Base-by-base conservation (phyloP, 2,329 filamentous ascomycete species). In the Zymoseptoria tritici region DNA sequence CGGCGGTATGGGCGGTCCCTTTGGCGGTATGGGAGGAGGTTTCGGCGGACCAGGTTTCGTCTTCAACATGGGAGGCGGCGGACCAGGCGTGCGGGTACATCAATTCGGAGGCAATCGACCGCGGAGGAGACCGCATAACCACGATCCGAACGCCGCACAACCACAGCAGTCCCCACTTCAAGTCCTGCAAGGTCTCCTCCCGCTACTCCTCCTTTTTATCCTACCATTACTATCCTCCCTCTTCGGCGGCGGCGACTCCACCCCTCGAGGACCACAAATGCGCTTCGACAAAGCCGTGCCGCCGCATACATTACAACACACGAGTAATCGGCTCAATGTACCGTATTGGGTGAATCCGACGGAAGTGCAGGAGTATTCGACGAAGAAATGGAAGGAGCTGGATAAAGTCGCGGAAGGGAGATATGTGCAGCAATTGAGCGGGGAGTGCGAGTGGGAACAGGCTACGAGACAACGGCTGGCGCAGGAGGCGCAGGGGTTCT, bases 31-130 rank as follows among this genome's bases (percentile, higher is more conserved):
- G 26, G 57, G 52, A 59, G 63, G 62, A 53, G 63, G 63, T 8
- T 65, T 66, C 51, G 65, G 88, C 91, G 70, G 91, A 16, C 91
- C 90, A 24, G 89, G 91, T 68, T 97, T 97, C 74, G 90, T 96
- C 57, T 97, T 97, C 77, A 97, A 97, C 77, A 85, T 97, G 75
- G 90, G 90, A 62, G 26, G 26, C 4, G 72, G 72, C 31, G 90
- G 91, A 7, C 91, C 93, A 2, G 93, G 92, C 20, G 86, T 99
- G 68, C 85, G 93, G 62, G 91, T 99, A 62, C 94, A 97, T 74
- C 93, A 97, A 73, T 97, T 99, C 74, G 93, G 92, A 67, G 93
- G 94, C 57, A 82, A 79, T 5, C 81, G 83, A 57, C 91, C 92
- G 22, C 84, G 91, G 67, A 81, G 88, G 75, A 83, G 94, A 71